Evolutionary conservation across 345 rosid genomes (phyloP).

Genomic region (Erucastrum elatum): DNA sequence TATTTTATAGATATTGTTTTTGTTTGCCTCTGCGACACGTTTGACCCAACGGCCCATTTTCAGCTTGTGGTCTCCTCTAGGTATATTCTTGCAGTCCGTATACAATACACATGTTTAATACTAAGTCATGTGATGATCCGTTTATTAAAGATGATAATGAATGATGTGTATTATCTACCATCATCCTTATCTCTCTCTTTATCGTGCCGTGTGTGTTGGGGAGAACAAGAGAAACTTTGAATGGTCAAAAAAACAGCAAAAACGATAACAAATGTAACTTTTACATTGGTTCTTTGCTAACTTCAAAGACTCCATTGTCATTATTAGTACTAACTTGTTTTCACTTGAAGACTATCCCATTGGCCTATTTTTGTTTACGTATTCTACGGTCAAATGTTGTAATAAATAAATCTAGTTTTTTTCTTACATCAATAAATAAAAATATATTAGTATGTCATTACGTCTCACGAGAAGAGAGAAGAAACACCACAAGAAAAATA

Average conservation of each 20-base stretch:
- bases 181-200: slow-evolving; percentile 15
- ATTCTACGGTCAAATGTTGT: background rate
- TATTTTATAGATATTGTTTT: background rate
- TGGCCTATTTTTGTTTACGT: background rate
- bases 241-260: slow-evolving; percentile 26
- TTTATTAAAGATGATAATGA: background rate
- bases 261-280: slow-evolving; percentile 22
- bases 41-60: slow-evolving; percentile 36
- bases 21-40: slow-evolving; percentile 35
- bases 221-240: slow-evolving; percentile 10
- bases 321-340: background rate
- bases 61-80: slow-evolving; percentile 22
- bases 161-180: slow-evolving; percentile 3
- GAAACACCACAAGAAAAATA: background rate
- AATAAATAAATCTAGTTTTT: background rate
- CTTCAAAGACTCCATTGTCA: background rate
- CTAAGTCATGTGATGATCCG: too few species aligned
- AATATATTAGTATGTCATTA: slow-evolving; percentile 25
- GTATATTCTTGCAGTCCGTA: background rate
- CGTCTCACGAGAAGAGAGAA: slow-evolving; percentile 7
- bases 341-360: slow-evolving; percentile 5
- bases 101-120: too few species aligned
- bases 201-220: slow-evolving; percentile 2
- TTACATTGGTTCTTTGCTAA: slow-evolving; percentile 8
- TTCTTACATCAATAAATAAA: background rate